These are phyloP conservation scores for Cladobotryum protrusum DNA, from an alignment of 2,329 filamentous ascomycete species.

Conservation along the genomic window DNA sequence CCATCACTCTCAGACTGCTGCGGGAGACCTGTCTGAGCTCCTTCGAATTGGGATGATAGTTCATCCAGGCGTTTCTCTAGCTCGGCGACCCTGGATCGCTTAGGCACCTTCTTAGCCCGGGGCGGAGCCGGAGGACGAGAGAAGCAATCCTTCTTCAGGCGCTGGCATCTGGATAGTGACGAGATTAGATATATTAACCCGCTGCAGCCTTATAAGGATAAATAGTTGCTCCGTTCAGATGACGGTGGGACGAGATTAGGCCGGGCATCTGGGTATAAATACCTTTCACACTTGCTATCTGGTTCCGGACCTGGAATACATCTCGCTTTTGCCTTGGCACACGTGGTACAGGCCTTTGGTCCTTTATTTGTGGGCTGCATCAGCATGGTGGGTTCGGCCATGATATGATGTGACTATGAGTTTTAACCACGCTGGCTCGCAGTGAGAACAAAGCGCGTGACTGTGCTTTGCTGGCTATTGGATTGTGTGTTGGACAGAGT, in stretches of 20 bases:
- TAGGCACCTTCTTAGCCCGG: conserved; percentile 40
- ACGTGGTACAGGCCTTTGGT: conserved; percentile 44
- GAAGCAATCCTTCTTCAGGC: conserved; percentile 41
- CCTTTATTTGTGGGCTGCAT: conserved; percentile 33
- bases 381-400: neutral
- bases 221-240: too few relatives aligned
- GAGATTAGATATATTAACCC: neutral
- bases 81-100: conserved; percentile 44
- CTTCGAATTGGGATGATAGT: conserved; percentile 39
- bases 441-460: too few relatives aligned
- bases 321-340: conserved; percentile 46
- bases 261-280: conserved; percentile 6
- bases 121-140: conserved; percentile 43
- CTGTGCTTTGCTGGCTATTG: too few relatives aligned
- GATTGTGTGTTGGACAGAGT: too few relatives aligned
- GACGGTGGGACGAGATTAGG: too few relatives aligned
- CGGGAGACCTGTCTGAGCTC: conserved; percentile 7
- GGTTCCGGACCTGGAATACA: conserved; percentile 38
- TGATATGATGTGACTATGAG: neutral
- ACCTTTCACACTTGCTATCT: conserved; percentile 43
- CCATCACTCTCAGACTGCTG: neutral
- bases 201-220: too few relatives aligned
- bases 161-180: conserved; percentile 34
- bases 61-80: conserved; percentile 45
- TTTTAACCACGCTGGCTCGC: too few relatives aligned